These are phyloP conservation scores for Euphorbia lathyris DNA, from an alignment of 345 rosid genomes.

Conservation along the genomic window DNA sequence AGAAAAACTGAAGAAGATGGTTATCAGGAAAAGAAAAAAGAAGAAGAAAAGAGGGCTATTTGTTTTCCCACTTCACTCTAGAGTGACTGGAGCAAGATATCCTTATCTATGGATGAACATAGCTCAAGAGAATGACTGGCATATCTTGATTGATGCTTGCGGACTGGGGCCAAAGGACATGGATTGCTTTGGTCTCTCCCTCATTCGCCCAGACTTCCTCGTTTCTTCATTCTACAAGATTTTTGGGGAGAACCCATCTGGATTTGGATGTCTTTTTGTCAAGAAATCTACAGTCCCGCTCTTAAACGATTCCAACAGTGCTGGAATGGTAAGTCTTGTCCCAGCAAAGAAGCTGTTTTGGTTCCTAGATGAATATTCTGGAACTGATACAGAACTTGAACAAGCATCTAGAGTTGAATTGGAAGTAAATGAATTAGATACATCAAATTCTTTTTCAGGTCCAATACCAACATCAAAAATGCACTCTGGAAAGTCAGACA, in stretches of 20 bases:
- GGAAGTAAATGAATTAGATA: slow-evolving; percentile 25
- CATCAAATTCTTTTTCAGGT: slow-evolving; percentile 46
- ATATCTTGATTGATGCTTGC: slow-evolving; percentile 83
- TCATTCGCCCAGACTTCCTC: slow-evolving; percentile 79
- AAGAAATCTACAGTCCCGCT: slow-evolving; percentile 62
- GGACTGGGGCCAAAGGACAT: slow-evolving; percentile 92
- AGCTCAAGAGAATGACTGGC: slow-evolving; percentile 94
- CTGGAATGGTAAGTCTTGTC: slow-evolving; percentile 75
- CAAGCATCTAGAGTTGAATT: slow-evolving; percentile 11
- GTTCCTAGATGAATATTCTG: slow-evolving; percentile 35
- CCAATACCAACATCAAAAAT: slow-evolving; percentile 31
- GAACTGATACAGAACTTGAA: slow-evolving; percentile 33
- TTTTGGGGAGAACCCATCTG: slow-evolving; percentile 89
- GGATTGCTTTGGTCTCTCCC: slow-evolving; percentile 91
- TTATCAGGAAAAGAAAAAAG: slow-evolving; percentile 49
- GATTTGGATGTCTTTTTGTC: slow-evolving; percentile 89
- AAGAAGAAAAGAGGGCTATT: slow-evolving; percentile 70
- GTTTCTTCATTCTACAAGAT: slow-evolving; percentile 87
- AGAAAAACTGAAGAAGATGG: slow-evolving; percentile 55
- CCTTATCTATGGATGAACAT: slow-evolving; percentile 87
- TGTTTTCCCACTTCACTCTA: slow-evolving; percentile 87
- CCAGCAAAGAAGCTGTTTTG: slow-evolving; percentile 41
- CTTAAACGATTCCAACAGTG: slow-evolving; percentile 46
- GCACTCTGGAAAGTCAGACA: slow-evolving; percentile 18
- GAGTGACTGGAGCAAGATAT: slow-evolving; percentile 80